Conservation (phyloP, 768 basidiomycete genomes). For the Podaxis carcinomalis region DNA sequence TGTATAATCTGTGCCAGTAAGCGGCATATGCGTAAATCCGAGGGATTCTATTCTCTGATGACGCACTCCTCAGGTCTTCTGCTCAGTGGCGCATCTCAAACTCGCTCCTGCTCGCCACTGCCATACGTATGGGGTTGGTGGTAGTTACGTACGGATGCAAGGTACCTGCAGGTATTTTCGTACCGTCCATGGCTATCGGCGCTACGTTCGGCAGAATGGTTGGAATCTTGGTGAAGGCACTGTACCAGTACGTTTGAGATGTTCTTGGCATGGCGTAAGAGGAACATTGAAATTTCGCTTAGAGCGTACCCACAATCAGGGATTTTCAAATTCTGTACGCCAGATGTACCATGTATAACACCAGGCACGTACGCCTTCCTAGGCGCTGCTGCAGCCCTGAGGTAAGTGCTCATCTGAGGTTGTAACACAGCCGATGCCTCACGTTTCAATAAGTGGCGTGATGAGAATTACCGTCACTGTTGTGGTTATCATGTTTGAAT, state of each 20-base stretch:
- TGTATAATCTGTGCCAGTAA: slow-evolving; percentile 89
- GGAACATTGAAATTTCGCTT: slow-evolving; percentile 6
- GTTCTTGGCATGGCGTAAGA: not conserved
- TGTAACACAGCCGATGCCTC: not conserved
- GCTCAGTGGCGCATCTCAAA: slow-evolving; percentile 95
- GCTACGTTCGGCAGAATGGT: slow-evolving; percentile 97
- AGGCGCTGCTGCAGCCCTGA: slow-evolving; percentile 93
- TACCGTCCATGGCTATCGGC: slow-evolving; percentile 98
- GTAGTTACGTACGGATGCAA: slow-evolving; percentile 94
- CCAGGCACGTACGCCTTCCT: slow-evolving; percentile 98
- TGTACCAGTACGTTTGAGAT: slow-evolving; percentile 61
- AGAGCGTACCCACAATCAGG: slow-evolving; percentile 82
- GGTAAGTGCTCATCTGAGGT: slow-evolving; percentile 37
- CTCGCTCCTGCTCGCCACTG: slow-evolving; percentile 85
- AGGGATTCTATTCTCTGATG: not conserved
- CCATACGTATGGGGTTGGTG: slow-evolving; percentile 82
- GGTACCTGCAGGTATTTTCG: slow-evolving; percentile 97
- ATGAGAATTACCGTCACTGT: slow-evolving; percentile 98
- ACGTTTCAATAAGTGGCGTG: slow-evolving; percentile 66
- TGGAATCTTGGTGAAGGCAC: slow-evolving; percentile 92
- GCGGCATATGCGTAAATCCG: slow-evolving; percentile 25
- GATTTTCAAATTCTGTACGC: slow-evolving; percentile 86
- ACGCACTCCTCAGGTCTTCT: slow-evolving; percentile 61
- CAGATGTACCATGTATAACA: slow-evolving; percentile 94
- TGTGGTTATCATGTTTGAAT: slow-evolving; percentile 98